Conservation (phyloP, 2,329 filamentous ascomycete genomes). For the Rutstroemia sp. region DNA sequence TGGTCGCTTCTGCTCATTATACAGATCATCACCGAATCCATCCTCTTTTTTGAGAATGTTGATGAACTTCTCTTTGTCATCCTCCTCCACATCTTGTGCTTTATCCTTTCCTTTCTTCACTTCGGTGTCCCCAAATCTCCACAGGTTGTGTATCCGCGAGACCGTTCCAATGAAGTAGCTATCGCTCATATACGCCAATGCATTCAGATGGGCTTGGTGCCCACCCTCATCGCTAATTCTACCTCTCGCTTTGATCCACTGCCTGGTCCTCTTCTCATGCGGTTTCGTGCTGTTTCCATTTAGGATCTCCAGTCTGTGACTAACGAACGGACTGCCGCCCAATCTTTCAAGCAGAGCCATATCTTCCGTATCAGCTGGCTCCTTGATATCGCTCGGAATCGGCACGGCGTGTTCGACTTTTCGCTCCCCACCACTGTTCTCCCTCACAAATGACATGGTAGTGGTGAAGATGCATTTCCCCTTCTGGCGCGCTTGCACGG, state of each 20-base stretch:
- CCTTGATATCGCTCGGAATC: conserved; percentile 42
- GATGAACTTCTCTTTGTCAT: conserved; percentile 44
- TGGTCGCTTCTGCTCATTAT: conserved; percentile 44
- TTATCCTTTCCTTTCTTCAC: conserved; percentile 1
- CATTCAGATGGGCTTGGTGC: conserved; percentile 73
- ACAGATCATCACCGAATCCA: conserved; percentile 36
- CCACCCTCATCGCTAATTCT: conserved; percentile 67
- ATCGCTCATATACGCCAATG: conserved; percentile 89
- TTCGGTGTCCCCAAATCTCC: conserved; percentile 53
- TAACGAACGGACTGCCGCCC: conserved; percentile 46
- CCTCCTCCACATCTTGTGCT: conserved; percentile 5
- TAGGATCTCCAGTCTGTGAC: conserved; percentile 46
- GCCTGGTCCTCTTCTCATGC: conserved; percentile 59
- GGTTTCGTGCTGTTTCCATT: conserved; percentile 46
- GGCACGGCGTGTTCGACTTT: conserved; percentile 58
- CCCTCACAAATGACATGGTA: conserved; percentile 79
- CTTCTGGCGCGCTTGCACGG: conserved; percentile 88
- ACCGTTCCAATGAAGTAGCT: conserved; percentile 91
- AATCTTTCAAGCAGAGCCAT: conserved; percentile 25
- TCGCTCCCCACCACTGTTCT: conserved; percentile 45
- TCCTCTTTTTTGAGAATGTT: conserved; percentile 31
- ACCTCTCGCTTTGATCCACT: conserved; percentile 71
- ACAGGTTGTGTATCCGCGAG: conserved; percentile 70
- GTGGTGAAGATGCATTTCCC: conserved; percentile 92
- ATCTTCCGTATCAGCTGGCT: conserved; percentile 37